A percentile compares a stretch with the other conserved stretches of the same genome.
phyloP scores from a whole-genome alignment of 139 green algal species.

The Picochlorum sp. region DNA sequence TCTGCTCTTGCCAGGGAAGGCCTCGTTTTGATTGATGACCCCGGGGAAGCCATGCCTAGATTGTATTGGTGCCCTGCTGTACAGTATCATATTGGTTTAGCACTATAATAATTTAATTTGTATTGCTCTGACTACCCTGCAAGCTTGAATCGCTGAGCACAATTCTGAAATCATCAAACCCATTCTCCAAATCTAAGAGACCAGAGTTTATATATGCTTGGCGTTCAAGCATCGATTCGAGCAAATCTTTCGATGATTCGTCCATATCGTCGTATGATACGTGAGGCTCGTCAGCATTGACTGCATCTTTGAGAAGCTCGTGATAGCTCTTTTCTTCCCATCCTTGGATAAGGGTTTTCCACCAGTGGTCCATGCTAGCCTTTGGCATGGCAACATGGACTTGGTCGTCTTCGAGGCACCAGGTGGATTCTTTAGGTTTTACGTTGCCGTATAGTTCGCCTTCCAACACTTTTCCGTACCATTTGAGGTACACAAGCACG shows the following conservation, averaged over 20 bases:
- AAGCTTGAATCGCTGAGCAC: conserved; percentile 56
- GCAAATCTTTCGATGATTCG: conserved; percentile 23
- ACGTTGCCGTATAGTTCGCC: conserved; percentile 22
- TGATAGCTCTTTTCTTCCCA: conserved; percentile 51
- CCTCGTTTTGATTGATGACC: conserved; percentile 69
- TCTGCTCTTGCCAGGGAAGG: conserved; percentile 47
- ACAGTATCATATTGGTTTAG: neutral
- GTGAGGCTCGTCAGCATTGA: conserved; percentile 46
- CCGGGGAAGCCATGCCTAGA: neutral
- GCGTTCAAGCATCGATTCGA: conserved; percentile 49
- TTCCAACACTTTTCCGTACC: conserved; percentile 1
- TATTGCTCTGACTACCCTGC: neutral
- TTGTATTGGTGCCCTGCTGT: conserved; percentile 29
- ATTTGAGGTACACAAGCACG: neutral
- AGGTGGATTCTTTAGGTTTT: conserved; percentile 38
- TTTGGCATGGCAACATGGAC: conserved; percentile 57
- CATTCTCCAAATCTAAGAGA: conserved; percentile 33
- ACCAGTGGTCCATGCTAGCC: conserved; percentile 42
- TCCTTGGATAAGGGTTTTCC: conserved; percentile 55
- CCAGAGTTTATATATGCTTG: conserved; percentile 33
- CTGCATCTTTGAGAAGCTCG: conserved; percentile 56
- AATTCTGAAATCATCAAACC: conserved; percentile 72
- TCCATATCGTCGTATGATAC: conserved; percentile 18
- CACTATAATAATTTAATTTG: conserved; percentile 2
- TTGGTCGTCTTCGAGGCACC: conserved; percentile 46